Conservation (phyloP, 352 stramenopile species). For the Globisporangium emineosum region DNA sequence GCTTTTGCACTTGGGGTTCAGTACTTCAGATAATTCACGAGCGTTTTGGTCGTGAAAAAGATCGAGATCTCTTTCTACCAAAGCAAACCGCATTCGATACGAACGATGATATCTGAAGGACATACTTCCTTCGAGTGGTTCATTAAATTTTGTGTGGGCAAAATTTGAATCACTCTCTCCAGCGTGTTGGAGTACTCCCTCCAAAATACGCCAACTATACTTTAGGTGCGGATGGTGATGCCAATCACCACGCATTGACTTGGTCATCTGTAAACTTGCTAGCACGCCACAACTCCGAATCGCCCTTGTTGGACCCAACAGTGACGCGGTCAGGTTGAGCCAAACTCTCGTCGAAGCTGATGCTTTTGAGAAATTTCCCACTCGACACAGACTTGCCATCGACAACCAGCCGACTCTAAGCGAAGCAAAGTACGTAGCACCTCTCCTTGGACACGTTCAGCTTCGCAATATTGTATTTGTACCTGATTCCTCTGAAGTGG, state of each 20-base stretch:
- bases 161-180: too few species aligned
- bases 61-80: too few species aligned
- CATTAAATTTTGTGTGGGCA: too few species aligned
- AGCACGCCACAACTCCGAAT: not conserved
- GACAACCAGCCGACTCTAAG: not conserved
- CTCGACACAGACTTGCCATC: not conserved
- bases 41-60: too few species aligned
- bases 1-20: too few species aligned
- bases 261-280: not conserved
- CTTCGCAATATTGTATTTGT: constrained; percentile 6
- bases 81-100: too few species aligned
- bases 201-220: not conserved
- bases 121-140: too few species aligned
- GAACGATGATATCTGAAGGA: too few species aligned
- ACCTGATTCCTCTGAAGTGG: not conserved
- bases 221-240: not conserved
- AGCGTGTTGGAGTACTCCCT: not conserved
- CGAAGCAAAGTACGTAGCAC: constrained; percentile 3
- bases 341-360: not conserved
- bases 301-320: constrained; percentile 1
- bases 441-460: not conserved
- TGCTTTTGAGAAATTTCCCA: constrained; percentile 7
- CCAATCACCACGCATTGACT: not conserved
- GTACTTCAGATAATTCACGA: too few species aligned
- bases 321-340: not conserved